phyloP scores from a whole-genome alignment of 805 yeast genomes.

The Saccharomycopsis fibuligera region DNA sequence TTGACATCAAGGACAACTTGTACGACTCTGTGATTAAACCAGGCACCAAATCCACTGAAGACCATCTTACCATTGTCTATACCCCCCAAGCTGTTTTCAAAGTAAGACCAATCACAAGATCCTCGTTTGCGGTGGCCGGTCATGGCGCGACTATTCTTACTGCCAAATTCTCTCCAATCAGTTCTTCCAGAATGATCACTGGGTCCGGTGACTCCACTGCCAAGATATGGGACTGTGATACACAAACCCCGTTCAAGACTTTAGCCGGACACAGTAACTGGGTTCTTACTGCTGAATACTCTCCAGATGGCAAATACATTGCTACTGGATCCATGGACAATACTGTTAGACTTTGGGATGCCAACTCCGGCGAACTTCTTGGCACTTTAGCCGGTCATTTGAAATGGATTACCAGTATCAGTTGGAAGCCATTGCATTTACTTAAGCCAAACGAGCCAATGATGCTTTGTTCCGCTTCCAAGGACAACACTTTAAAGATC shows the following conservation, averaged over 20 bases:
- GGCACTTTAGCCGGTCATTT: conserved; percentile 55
- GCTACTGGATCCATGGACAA: conserved; percentile 97
- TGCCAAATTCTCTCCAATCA: conserved; percentile 88
- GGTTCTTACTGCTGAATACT: conserved; percentile 89
- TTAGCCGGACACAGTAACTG: conserved; percentile 83
- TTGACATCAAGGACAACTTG: conserved; percentile 73
- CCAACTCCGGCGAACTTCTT: conserved; percentile 47
- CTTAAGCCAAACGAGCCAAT: conserved; percentile 54
- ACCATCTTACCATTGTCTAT: conserved; percentile 80
- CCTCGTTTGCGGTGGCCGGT: conserved; percentile 89
- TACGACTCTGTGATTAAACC: conserved; percentile 82
- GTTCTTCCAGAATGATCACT: conserved; percentile 78
- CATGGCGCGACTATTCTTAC: conserved; percentile 92
- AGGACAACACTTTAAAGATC: conserved; percentile 81
- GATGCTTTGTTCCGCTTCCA: conserved; percentile 78
- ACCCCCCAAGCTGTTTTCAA: conserved; percentile 95
- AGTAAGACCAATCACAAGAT: conserved; percentile 84
- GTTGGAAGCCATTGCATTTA: conserved; percentile 93
- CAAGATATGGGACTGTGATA: conserved; percentile 92
- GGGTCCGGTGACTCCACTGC: conserved; percentile 98
- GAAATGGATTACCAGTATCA: conserved; percentile 82
- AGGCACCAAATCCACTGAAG: conserved; percentile 84
- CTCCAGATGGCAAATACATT: conserved; percentile 83
- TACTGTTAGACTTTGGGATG: conserved; percentile 84
- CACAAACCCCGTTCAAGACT: conserved; percentile 83